phyloP scores from a whole-genome alignment of 805 yeast genomes.

The Schwanniomyces yamadae region DNA sequence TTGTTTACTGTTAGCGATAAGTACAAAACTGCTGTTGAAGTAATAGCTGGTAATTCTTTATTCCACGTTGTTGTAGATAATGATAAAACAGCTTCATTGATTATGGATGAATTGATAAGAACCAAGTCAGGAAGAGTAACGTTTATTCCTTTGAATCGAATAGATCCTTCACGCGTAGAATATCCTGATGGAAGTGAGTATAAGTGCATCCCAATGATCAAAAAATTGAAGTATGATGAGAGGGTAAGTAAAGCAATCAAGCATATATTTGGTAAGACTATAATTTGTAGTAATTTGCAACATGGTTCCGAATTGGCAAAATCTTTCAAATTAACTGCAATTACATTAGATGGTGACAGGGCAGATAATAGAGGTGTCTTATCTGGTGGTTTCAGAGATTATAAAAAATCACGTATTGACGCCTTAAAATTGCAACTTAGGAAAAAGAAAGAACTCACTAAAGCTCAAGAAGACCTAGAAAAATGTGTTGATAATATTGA shows the following conservation, averaged over 20 bases:
- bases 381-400: constrained; percentile 85
- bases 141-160: constrained; percentile 82
- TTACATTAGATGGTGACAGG: constrained; percentile 90
- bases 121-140: constrained; percentile 82
- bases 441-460: constrained; percentile 43
- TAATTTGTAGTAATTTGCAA: constrained; percentile 70
- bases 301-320: constrained; percentile 68
- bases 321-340: constrained; percentile 61
- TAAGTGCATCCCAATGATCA: constrained; percentile 74
- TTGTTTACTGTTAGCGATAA: constrained; percentile 77
- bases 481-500: constrained; percentile 39
- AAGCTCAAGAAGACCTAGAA: constrained; percentile 36
- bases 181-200: constrained; percentile 60
- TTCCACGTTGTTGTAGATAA: constrained; percentile 88
- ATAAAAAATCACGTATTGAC: constrained; percentile 65
- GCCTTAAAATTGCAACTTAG: constrained; percentile 56
- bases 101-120: constrained; percentile 73
- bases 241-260: constrained; percentile 63
- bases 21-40: constrained; percentile 84
- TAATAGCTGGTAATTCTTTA: constrained; percentile 80
- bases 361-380: constrained; percentile 81
- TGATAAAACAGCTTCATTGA: constrained; percentile 74
- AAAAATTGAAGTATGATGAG: constrained; percentile 64
- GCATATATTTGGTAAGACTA: constrained; percentile 78
- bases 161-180: constrained; percentile 39